These are phyloP conservation scores for Cyphellophora attinorum DNA, from an alignment of 2,329 filamentous ascomycete genomes.

Conservation along the genomic window DNA sequence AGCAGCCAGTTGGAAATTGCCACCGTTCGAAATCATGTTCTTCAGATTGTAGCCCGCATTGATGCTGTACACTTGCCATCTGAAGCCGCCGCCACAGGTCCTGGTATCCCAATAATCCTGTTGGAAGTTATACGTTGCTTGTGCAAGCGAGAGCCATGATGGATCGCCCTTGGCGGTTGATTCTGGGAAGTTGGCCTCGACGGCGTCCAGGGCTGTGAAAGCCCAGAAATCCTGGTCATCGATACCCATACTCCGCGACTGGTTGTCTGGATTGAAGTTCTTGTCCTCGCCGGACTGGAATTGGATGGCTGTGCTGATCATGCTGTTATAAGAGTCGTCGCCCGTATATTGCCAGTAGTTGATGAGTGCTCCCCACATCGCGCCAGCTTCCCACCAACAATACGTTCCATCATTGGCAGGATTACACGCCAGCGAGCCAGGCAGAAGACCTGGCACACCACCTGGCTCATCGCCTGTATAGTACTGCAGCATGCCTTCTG, in stretches of 20 bases:
- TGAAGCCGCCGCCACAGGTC: conserved; percentile 62
- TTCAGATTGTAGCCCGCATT: conserved; percentile 58
- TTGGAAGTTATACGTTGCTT: conserved; percentile 73
- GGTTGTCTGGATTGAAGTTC: conserved; percentile 33
- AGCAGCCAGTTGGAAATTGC: conserved; percentile 49
- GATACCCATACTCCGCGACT: conserved; percentile 37
- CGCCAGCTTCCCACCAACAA: conserved; percentile 36
- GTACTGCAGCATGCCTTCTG: conserved; percentile 28
- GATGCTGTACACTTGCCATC: conserved; percentile 76
- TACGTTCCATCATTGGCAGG: conserved; percentile 19
- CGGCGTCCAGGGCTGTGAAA: conserved; percentile 46
- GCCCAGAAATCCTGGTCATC: conserved; percentile 52
- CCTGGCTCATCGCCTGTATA: conserved; percentile 29
- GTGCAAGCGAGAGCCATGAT: conserved; percentile 66
- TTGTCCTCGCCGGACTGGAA: conserved; percentile 28
- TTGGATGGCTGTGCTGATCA: conserved; percentile 26
- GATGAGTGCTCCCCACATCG: conserved; percentile 31
- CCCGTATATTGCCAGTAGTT: conserved; percentile 35
- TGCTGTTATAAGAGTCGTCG: conserved; percentile 29
- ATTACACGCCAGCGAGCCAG: conserved; percentile 24
- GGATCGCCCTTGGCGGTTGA: conserved; percentile 35
- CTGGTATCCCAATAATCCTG: conserved; percentile 58
- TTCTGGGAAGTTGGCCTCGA: conserved; percentile 38
- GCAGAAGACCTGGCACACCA: conserved; percentile 29
- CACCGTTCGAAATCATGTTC: conserved; percentile 50